Evolutionary conservation across 164 flowering plant genomes (phyloP), one percentile per base, ranked within the genome.

Genomic region (Stephania japonica): DNA sequence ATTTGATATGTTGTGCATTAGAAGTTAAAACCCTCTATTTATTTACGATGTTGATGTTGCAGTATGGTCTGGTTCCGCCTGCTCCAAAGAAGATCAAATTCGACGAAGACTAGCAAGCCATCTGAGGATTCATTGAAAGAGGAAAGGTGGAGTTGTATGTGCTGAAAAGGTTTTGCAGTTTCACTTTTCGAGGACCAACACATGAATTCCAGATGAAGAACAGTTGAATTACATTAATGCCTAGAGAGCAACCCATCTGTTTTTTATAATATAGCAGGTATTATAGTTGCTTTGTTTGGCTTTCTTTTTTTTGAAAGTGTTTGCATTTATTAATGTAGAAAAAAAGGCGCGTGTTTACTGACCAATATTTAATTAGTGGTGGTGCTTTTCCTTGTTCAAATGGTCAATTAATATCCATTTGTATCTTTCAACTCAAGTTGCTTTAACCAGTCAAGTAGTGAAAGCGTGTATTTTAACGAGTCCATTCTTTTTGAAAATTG

Each of bases 31-130:
- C 38, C 38, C 38, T 38, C 23, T 56, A 19, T 44, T 67, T 67
- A 16, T 21, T 53, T 26, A 10, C 59, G 44, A 70, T 50, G 62
- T 70, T 32, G 41, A 14, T 42, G 24, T 68, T 76, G 61, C 85
- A 91, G 93, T 84, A 84, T 74, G 92, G 93, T 56, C 65, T 73
- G 70, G 19, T 71, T 64, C 81, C 73, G 41, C 83, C 88, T 53
- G 81, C 79, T 38, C 84, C 93, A 14, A 91, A 91, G 87, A 91
- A 86, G 85, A 88, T 91, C 38, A 89, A 70, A 74, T 88, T 90
- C 79, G 88, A 81, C 63, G 83, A 80, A 68, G 86, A 87, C 0
- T 77, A 81, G 71, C n/a, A n/a, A n/a, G 43, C 43, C n/a, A 56
- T 19, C 62, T 56, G 21, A 53, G 62, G 62, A 6, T 56, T 18